Base-by-base conservation (phyloP, 108 stramenopile genomes). In the Pelagomonas calceolata region DNA sequence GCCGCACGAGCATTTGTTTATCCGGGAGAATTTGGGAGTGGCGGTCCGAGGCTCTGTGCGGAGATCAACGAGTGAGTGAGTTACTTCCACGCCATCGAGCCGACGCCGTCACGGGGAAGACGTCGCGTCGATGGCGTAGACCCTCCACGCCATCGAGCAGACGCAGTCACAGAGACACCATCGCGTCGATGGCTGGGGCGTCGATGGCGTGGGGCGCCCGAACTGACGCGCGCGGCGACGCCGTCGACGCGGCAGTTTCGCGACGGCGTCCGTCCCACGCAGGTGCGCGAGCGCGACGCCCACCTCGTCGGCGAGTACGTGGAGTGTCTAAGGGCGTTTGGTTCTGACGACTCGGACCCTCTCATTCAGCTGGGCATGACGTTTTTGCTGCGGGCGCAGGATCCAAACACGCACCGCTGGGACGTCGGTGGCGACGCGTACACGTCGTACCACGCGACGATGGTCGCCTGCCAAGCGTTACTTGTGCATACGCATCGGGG, bases 221-320 rank as follows among this genome's bases (percentile, higher is more conserved):
- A n/a, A n/a, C n/a, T n/a, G n/a, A n/a, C n/a, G n/a, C n/a, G n/a
- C n/a, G n/a, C n/a, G n/a, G n/a, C n/a, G n/a, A n/a, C n/a, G n/a
- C n/a, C n/a, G n/a, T n/a, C n/a, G n/a, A n/a, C n/a, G n/a, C n/a
- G n/a, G n/a, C n/a, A n/a, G n/a, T n/a, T n/a, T n/a, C n/a, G n/a
- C n/a, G n/a, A n/a, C n/a, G n/a, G n/a, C n/a, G n/a, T n/a, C n/a
- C n/a, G n/a, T n/a, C n/a, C n/a, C n/a, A n/a, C n/a, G n/a, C n/a
- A n/a, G n/a, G n/a, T n/a, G n/a, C n/a, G 51, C 51, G 51, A 60
- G 51, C 51, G 68, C 29, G 73, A 74, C 29, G 65, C 44, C 26
- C 73, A 74, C 51, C 73, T 74, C 21, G 68, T 63, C 64, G 73
- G 68, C 33, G 66, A 66, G 68, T 74, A 66, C 66, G 35, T 74